Base-by-base conservation (phyloP, 768 basidiomycete species). In the Exsudoporus frostii region DNA sequence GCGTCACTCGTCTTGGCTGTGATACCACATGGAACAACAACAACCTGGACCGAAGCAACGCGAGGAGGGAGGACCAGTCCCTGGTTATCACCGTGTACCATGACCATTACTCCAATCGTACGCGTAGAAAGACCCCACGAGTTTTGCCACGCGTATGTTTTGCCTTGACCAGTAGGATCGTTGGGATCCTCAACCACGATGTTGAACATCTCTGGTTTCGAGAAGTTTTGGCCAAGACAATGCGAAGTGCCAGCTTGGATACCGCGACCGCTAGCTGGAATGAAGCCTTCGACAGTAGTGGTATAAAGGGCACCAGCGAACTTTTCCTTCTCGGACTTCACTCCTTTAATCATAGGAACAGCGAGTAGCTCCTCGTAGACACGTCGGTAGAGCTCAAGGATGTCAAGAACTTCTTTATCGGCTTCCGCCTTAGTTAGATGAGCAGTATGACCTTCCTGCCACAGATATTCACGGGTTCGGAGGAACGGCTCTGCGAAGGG, bases 401-500 rank as follows among this genome's bases (percentile, higher is more conserved):
- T 98, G 52, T 96, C 82, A 19, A 80, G 84, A 15, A 98, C 97
- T 74, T 98, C 97, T 46, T 73, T 76, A 64, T 92, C 97, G 24
- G 96, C 96, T 70, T 98, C 96, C 4, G 76, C 67, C 71, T 95
- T 89, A 59, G 88, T 91, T 40, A 95, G 79, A 72, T 88, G 85
- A 4, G 97, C 96, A 9, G 97, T 98, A 76, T 99, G 97, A 34
- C 97, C 97, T 73, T 99, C 97, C 75, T 99, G 97, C 97, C 97
- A 99, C n/a, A 99, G 78, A 81, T 98, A 99, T 75, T 99, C 97
- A 68, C 97, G 91, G 2, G 97, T 98, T 51, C 97, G 93, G 34
- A 99, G 82, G 89, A 99, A 99, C 8, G 97, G 97, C 71, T 99
- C 89, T 91, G 67, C 24, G 33, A 33, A 48, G 83, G 68, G 34